phyloP scores from a whole-genome alignment of 2,329 filamentous ascomycete genomes.

The Trichoderma harzianum region DNA sequence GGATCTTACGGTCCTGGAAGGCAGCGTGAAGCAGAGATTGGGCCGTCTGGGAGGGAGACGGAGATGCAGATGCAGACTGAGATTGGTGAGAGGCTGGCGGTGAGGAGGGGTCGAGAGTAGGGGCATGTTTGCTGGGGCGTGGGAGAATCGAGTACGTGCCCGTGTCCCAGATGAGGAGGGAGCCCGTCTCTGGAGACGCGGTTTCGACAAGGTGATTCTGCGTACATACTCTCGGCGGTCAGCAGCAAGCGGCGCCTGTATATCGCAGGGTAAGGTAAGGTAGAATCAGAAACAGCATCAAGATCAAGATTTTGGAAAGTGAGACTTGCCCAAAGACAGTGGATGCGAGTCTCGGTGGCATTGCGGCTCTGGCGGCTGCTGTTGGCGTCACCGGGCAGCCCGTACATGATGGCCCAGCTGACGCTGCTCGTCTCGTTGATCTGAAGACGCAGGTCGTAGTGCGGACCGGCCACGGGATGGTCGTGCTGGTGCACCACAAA shows the following conservation, averaged over 20 bases:
- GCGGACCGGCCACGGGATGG: conserved; percentile 64
- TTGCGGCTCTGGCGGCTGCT: conserved; percentile 52
- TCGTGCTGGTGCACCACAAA: conserved; percentile 74
- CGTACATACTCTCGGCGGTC: not conserved
- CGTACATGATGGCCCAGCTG: conserved; percentile 64
- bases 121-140: conserved; percentile 33
- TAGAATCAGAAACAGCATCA: not conserved
- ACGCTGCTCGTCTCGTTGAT: conserved; percentile 65
- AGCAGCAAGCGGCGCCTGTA: not conserved
- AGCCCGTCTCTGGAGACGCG: conserved; percentile 51
- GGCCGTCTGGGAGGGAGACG: conserved; percentile 31
- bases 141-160: conserved; percentile 56
- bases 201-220: conserved; percentile 62
- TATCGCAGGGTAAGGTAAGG: not conserved
- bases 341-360: conserved; percentile 60
- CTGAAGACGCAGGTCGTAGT: conserved; percentile 68
- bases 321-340: conserved; percentile 54
- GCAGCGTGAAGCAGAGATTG: conserved; percentile 49
- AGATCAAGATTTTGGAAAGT: not conserved
- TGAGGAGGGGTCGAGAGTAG: conserved; percentile 31
- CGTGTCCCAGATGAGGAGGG: conserved; percentile 61
- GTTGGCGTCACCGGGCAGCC: conserved; percentile 56
- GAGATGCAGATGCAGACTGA: conserved; percentile 21
- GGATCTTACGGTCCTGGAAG: conserved; percentile 55
- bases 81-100: conserved; percentile 24